Base-by-base conservation (phyloP, 1,139 yeast species). In the Blastobotrys niveus region DNA sequence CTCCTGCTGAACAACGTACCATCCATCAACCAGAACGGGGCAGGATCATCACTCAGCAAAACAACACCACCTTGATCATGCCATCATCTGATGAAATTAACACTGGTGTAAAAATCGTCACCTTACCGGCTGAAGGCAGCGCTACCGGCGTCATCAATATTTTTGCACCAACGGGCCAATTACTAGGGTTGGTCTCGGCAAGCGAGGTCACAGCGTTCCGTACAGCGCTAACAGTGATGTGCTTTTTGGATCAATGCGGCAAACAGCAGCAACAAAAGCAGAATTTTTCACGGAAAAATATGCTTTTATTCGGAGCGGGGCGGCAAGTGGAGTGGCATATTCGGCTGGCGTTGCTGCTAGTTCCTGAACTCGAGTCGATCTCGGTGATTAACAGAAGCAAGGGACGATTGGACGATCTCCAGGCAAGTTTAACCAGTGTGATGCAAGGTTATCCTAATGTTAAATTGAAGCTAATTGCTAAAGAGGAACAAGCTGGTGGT, bases 301-400 rank as follows among this genome's bases (percentile, higher is more conserved):
- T 42, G 12, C 37, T 42, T 10, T 14, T 42, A 10, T 42, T 42
- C 19, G 45, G 45, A 2, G 31, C 40, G n/a, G 45, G 45, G 5
- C 19, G 45, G n/a, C 45, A 42, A 17, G 45, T 36, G 5, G 45
- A 42, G 26, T 42, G 45, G 45, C 45, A 42, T 19, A 42, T 42
- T 29, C 35, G 45, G 10, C 35, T 42, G 14, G 25, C 40, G 3
- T 26, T 42, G 33, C 41, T 42, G 26, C 26, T 35, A 2, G 40
- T 40, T 9, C 26, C 29, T 3, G 40, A 42, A 15, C 18, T 42
- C 24, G 40, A 36, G 24, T 24, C 40, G 12, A 25, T 42, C 33
- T 36, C 45, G 3, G 26, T 36, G 15, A 19, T 42, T 31, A 42
- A 42, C 29, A 40, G 45, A 7, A 33, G 45, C 18, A 27, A 29